Evolutionary conservation across 1,284 basidiomycete species (phyloP).

Genomic region (Apiotrichum sp.): DNA sequence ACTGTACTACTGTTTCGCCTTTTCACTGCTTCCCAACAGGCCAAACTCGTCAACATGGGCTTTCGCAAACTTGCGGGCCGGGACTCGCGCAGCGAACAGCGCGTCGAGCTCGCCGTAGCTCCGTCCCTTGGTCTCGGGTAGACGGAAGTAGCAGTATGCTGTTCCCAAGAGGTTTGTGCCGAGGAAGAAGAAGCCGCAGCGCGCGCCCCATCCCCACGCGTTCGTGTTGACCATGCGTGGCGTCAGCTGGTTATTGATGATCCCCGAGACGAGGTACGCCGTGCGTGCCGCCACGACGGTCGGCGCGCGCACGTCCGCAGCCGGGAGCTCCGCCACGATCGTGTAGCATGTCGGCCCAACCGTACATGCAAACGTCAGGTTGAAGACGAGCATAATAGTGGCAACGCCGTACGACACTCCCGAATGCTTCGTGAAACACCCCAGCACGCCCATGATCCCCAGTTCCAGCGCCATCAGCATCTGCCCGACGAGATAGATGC

Average conservation of each 20-base stretch:
- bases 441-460: constrained; percentile 23
- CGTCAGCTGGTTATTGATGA: constrained; percentile 35
- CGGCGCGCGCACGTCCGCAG: constrained; percentile 38
- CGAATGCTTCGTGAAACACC: constrained; percentile 25
- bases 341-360: constrained; percentile 25
- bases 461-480: constrained; percentile 12
- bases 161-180: constrained; percentile 17
- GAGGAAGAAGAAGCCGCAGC: constrained; percentile 38
- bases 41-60: constrained; percentile 13
- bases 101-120: constrained; percentile 44
- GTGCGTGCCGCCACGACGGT: constrained; percentile 49
- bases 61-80: constrained; percentile 25
- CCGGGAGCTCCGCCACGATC: constrained; percentile 17
- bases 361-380: constrained; percentile 25
- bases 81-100: constrained; percentile 35
- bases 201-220: constrained; percentile 48
- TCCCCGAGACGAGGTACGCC: constrained; percentile 44
- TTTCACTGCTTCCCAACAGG: too few species aligned
- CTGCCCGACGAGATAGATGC: constrained; percentile 25
- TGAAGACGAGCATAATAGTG: constrained; percentile 23
- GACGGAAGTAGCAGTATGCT: constrained; percentile 30
- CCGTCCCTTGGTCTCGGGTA: constrained; percentile 46
- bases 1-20: too few species aligned
- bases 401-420: constrained; percentile 31
- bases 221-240: constrained; percentile 48